These are phyloP conservation scores for Hirsutella thompsonii DNA, from an alignment of 2,329 filamentous ascomycete species.

Conservation along the genomic window DNA sequence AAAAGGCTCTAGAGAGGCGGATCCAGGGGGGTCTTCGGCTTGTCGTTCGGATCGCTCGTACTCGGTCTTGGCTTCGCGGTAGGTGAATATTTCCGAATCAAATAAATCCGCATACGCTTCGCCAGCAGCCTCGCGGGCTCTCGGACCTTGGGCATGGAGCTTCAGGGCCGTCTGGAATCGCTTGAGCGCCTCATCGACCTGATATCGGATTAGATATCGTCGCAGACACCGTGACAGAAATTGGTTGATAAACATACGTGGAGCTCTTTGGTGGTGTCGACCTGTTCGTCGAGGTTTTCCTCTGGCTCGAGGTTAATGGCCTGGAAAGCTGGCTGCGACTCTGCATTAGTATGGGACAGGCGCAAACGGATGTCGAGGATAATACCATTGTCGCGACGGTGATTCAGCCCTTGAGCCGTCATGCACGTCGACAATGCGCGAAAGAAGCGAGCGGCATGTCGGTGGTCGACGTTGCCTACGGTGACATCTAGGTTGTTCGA, in stretches of 20 bases:
- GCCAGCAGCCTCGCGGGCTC: constrained; percentile 61
- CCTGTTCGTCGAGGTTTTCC: constrained; percentile 76
- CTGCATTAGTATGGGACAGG: background rate
- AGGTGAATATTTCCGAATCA: constrained; percentile 85
- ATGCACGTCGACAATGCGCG: background rate
- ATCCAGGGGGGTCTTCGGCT: constrained; percentile 31
- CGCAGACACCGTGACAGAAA: background rate
- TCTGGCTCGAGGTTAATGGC: constrained; percentile 92
- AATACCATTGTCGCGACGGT: constrained; percentile 2
- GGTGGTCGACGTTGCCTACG: background rate
- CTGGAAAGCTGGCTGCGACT: constrained; percentile 52
- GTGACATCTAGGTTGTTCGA: background rate
- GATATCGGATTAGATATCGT: background rate
- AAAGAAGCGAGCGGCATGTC: background rate
- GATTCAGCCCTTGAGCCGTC: background rate
- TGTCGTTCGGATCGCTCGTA: constrained; percentile 58
- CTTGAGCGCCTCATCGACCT: constrained; percentile 92
- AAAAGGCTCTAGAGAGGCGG: constrained; percentile 29
- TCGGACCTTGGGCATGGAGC: constrained; percentile 75
- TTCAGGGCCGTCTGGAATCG: constrained; percentile 86
- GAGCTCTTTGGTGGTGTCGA: constrained; percentile 91
- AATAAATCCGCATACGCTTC: constrained; percentile 79
- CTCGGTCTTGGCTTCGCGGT: constrained; percentile 75
- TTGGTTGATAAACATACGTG: constrained; percentile 35
- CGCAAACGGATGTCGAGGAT: background rate